Evolutionary conservation across 2,329 filamentous ascomycete genomes (phyloP), one percentile per base, ranked within the genome.

Genomic region (Fusarium temperatum): DNA sequence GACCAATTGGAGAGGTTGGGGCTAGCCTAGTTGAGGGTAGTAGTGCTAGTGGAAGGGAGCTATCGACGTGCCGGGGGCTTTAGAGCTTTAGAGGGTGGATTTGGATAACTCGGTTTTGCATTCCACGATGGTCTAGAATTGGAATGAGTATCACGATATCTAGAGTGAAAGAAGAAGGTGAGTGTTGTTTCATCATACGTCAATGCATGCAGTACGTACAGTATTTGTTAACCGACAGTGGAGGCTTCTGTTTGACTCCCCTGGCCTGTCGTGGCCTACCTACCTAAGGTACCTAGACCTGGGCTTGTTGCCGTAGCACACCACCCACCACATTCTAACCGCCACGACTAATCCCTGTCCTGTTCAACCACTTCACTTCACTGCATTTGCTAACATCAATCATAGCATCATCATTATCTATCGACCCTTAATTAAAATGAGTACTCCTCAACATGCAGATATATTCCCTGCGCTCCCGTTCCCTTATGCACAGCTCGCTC

Each of bases 401-500:
- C 51, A 55, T 55, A 35, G 20, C 24, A 53, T 47, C 20, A 18
- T 55, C 41, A 39, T 32, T 48, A 22, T 45, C 15, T 26, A n/a
- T 26, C 26, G 26, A 32, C 35, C 39, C 28, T 26, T n/a, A 38
- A 22, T 76, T 76, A 89, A 71, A 88, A 89, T 30, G 84, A 85
- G 78, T 90, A 91, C 78, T 91, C 89, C 72, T 91, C 89, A 2
- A 88, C 88, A 77, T 89, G 86, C 63, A 91, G 76, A 77, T 87
- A 86, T 45, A 91, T 91, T 0, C 89, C 89, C 77, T 91, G 89
- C 1, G 89, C 89, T 2, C 88, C 89, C 0, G 89, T 91, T 10
- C 89, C 89, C 78, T 91, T 91, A 77, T 91, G 89, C 28, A 91
- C 89, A 2, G 87, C 89, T 45, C 89, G 82, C 80, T 91, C 89